Percentiles rank a stretch among this genome's conserved stretches.
Conservation (phyloP, 345 rosid genomes). For the Camelina neglecta region DNA sequence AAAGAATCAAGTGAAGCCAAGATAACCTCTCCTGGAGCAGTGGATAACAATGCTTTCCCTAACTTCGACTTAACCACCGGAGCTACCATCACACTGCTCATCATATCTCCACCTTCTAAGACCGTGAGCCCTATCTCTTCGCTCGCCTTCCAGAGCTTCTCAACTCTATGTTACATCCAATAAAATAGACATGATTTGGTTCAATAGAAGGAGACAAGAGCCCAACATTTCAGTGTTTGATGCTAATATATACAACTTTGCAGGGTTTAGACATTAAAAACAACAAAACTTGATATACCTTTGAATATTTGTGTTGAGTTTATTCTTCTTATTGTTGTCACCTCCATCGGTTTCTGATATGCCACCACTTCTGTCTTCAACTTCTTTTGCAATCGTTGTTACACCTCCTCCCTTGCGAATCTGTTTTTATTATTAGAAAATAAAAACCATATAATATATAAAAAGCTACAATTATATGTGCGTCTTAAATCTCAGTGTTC, state of each 20-base stretch:
- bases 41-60: conserved; percentile 65
- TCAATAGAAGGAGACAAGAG: background rate
- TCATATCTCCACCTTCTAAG: conserved; percentile 56
- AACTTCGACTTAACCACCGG: conserved; percentile 70
- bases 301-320: conserved; percentile 63
- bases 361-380: conserved; percentile 48
- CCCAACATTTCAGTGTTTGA: background rate
- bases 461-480: background rate
- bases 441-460: background rate
- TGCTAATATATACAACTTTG: conserved; percentile 5
- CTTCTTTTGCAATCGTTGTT: conserved; percentile 44
- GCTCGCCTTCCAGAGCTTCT: conserved; percentile 64
- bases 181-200: background rate
- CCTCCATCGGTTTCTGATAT: conserved; percentile 28
- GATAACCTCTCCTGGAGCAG: conserved; percentile 74
- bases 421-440: conserved; percentile 36
- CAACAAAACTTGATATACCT: conserved; percentile 50
- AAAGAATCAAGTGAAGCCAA: conserved; percentile 82
- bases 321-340: conserved; percentile 50
- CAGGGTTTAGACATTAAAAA: background rate
- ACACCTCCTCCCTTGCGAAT: conserved; percentile 59
- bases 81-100: conserved; percentile 57
- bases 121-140: conserved; percentile 42
- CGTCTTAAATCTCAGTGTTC: background rate
- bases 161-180: conserved; percentile 50